Evolutionary conservation across 2,329 filamentous ascomycete species (phyloP), one percentile per base, ranked within the genome.

Genomic region (Epichloe sibirici): DNA sequence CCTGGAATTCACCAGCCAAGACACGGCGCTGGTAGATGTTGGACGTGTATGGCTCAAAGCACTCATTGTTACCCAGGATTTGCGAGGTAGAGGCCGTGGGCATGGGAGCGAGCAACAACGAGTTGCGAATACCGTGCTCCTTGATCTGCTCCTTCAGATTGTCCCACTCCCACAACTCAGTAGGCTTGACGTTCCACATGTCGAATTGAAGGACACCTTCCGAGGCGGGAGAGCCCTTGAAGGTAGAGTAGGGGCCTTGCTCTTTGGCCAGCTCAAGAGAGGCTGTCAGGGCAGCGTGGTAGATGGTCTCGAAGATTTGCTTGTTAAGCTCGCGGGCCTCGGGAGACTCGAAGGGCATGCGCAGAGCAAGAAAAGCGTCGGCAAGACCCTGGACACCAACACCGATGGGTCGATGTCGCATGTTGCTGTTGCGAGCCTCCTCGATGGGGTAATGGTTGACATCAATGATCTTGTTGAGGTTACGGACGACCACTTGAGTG

Each of bases 11-110:
- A 63, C 93, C 93, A 61, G 93, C 93, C 62, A 98, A 78, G 53
- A 98, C 93, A 78, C 93, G 91, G 58, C 93, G 91, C 62, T 91
- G 95, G 78, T 98, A 98, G 70, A 98, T 98, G 79, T 98, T 98
- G 62, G 91, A 97, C 4, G 93, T 98, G 76, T 98, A 98, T 42
- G 93, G 93, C 78, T 98, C 93, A 69, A 98, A 98, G 78, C 93
- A 98, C 74, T 98, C 93, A 69, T 98, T 98, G 80, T 96, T 95
- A 63, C 93, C 93, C 62, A 98, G 78, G 67, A 98, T 98, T 75
- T 98, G 93, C 55, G 89, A 95, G 39, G 93, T 98, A 58, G 86
- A 93, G 53, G 93, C 93, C 64, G 93, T 98, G 28, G 93, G 93
- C 93, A 98, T 98, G 56, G 93, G 93, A 3, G 93, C 93, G 62